phyloP scores from a whole-genome alignment of 805 yeast species.

The Starmerella apicola region DNA sequence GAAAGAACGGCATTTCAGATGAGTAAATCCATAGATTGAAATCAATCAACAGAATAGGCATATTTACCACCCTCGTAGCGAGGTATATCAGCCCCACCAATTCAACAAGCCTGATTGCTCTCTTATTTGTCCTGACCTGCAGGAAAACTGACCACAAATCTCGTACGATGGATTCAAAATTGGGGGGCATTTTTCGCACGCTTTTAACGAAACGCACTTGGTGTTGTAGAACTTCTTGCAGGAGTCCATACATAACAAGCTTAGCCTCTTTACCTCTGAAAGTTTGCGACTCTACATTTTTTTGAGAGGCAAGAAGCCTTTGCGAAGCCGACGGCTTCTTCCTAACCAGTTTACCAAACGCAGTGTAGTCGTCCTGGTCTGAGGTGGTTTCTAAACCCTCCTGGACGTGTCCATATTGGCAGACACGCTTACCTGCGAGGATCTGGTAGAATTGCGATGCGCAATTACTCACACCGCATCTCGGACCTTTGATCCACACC shows the following conservation, averaged over 20 bases:
- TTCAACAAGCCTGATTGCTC: slow-evolving; percentile 2
- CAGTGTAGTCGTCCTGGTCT: slow-evolving; percentile 29
- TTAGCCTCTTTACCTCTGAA: slow-evolving; percentile 11
- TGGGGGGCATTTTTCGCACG: slow-evolving; percentile 1
- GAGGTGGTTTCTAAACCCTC: slow-evolving; percentile 57
- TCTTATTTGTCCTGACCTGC: slow-evolving; percentile 7
- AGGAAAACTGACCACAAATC: slow-evolving; percentile 11
- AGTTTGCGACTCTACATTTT: slow-evolving; percentile 1
- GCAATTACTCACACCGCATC: slow-evolving; percentile 87
- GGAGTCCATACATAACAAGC: neutral
- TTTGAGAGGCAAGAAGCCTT: slow-evolving; percentile 8
- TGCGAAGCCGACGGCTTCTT: slow-evolving; percentile 5
- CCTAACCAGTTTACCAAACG: slow-evolving; percentile 23
- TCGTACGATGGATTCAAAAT: slow-evolving; percentile 5
- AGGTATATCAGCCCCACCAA: slow-evolving; percentile 11
- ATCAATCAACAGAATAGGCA: slow-evolving; percentile 9
- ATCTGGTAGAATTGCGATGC: slow-evolving; percentile 61
- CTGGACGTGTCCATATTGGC: slow-evolving; percentile 83
- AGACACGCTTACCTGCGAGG: slow-evolving; percentile 66
- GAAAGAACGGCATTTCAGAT: slow-evolving; percentile 10
- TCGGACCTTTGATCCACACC: slow-evolving; percentile 54
- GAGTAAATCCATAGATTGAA: slow-evolving; percentile 10
- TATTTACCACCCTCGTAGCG: slow-evolving; percentile 6
- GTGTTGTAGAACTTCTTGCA: slow-evolving; percentile 11
- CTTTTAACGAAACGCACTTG: slow-evolving; percentile 9